Evolutionary conservation across 1,284 basidiomycete genomes (phyloP).

Genomic region (Vanrija humicola): DNA sequence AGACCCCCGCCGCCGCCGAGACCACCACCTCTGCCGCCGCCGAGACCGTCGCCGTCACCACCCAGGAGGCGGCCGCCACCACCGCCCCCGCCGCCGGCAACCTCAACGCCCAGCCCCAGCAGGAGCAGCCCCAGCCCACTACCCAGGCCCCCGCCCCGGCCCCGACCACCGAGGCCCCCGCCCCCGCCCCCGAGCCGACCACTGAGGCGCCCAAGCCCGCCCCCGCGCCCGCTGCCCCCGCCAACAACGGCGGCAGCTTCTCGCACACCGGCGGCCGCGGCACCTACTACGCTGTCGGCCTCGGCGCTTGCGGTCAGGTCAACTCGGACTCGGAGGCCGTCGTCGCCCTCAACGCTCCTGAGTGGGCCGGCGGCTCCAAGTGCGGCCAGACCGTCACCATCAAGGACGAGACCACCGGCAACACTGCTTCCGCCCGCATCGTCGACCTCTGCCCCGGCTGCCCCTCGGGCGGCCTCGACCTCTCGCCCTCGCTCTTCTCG

Average conservation of each 20-base stretch:
- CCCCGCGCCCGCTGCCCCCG: not conserved
- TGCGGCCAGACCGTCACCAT: conserved; percentile 67
- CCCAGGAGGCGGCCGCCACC: too few relatives aligned
- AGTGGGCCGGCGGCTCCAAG: conserved; percentile 54
- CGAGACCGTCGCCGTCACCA: too few relatives aligned
- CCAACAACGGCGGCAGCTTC: too few relatives aligned
- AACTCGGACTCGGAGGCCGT: conserved; percentile 34
- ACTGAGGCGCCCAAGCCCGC: not conserved
- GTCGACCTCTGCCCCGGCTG: conserved; percentile 57
- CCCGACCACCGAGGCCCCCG: not conserved
- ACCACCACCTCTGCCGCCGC: not conserved
- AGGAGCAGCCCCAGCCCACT: not conserved
- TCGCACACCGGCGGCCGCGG: not conserved
- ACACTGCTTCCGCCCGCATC: conserved; percentile 60
- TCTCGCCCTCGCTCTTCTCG: conserved; percentile 68
- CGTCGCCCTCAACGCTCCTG: conserved; percentile 46
- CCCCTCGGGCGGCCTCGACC: conserved; percentile 64
- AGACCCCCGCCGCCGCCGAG: conserved; percentile 7
- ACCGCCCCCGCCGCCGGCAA: too few relatives aligned
- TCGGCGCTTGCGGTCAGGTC: conserved; percentile 1
- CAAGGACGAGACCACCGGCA: conserved; percentile 55
- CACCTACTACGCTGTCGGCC: conserved; percentile 1
- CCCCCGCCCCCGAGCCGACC: not conserved
- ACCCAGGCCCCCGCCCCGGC: not conserved
- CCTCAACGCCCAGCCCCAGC: too few relatives aligned